Conservation (phyloP, 176 grass and related monocot species). For the Rhynchospora pubera region DNA sequence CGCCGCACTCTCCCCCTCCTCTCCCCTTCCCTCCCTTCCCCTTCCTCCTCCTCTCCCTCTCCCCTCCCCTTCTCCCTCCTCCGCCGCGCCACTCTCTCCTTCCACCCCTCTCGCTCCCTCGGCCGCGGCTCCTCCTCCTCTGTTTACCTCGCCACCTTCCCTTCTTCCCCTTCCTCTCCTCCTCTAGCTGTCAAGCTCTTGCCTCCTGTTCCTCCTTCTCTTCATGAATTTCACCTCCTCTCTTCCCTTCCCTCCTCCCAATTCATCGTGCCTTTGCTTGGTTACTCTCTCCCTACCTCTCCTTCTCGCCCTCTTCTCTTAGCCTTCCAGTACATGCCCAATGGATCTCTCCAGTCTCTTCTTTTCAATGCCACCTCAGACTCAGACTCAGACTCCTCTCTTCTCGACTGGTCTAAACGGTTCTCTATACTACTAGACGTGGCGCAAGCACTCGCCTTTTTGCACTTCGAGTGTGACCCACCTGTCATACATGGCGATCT, state of each 20-base stretch:
- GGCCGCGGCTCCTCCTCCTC: constrained; percentile 54
- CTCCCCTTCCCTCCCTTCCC: background rate
- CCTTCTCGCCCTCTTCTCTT: constrained; percentile 35
- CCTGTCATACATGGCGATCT: constrained; percentile 83
- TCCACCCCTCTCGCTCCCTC: constrained; percentile 53
- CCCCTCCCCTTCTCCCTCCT: constrained; percentile 24
- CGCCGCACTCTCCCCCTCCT: background rate
- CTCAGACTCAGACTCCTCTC: background rate
- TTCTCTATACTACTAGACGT: constrained; percentile 48
- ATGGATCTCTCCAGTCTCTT: constrained; percentile 45
- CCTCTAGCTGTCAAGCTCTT: constrained; percentile 29
- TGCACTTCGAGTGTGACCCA: constrained; percentile 60
- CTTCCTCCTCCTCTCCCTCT: background rate
- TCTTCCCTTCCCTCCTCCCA: constrained; percentile 41
- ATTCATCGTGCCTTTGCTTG: constrained; percentile 44
- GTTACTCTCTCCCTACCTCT: constrained; percentile 32
- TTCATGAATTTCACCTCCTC: constrained; percentile 51
- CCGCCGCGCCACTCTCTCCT: constrained; percentile 44
- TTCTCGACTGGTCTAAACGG: constrained; percentile 44
- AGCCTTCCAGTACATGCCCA: constrained; percentile 63
- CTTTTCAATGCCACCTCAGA: constrained; percentile 36
- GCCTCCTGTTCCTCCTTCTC: constrained; percentile 24
- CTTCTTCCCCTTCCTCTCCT: constrained; percentile 27
- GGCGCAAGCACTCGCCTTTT: constrained; percentile 52
- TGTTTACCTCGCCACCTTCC: constrained; percentile 51